Evolutionary conservation across 495 filamentous ascomycete genomes (phyloP).

Genomic region (Lasiosphaeria ovina): DNA sequence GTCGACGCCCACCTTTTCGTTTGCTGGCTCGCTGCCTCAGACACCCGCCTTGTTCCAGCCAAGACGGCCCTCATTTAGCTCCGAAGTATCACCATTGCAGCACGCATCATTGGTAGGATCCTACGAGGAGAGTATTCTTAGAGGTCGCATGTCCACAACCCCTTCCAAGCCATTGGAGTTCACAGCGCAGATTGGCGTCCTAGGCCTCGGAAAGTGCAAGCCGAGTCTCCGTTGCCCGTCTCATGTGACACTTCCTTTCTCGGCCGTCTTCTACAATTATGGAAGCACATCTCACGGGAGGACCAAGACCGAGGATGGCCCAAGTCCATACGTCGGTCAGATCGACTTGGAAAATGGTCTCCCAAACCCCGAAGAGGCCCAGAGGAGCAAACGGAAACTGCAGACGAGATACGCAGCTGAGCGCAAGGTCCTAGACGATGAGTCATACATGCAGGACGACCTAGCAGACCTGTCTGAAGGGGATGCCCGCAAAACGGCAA

Average conservation of each 20-base stretch:
- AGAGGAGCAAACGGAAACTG: conserved; percentile 47
- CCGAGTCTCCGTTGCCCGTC: conserved; percentile 79
- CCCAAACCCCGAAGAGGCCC: conserved; percentile 45
- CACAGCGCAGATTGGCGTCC: conserved; percentile 90
- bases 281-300: conserved; percentile 60
- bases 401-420: conserved; percentile 31
- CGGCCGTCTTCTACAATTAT: conserved; percentile 96
- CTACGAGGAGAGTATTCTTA: conserved; percentile 94
- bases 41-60: conserved; percentile 55
- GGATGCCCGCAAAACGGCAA: conserved; percentile 41
- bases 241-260: conserved; percentile 91
- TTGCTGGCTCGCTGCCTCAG: conserved; percentile 55
- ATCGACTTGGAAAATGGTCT: conserved; percentile 87
- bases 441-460: conserved; percentile 26
- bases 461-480: conserved; percentile 32
- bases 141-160: conserved; percentile 94
- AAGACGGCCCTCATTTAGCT: conserved; percentile 69
- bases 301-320: conserved; percentile 68
- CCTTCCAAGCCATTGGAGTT: conserved; percentile 94
- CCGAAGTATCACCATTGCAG: conserved; percentile 72
- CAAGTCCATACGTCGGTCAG: conserved; percentile 93
- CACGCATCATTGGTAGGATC: conserved; percentile 96
- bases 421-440: conserved; percentile 28
- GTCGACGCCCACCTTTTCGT: conserved; percentile 57
- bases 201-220: conserved; percentile 89